Evolutionary conservation across 768 basidiomycete genomes (phyloP).

Genomic region (Leccinum aurantiacum): DNA sequence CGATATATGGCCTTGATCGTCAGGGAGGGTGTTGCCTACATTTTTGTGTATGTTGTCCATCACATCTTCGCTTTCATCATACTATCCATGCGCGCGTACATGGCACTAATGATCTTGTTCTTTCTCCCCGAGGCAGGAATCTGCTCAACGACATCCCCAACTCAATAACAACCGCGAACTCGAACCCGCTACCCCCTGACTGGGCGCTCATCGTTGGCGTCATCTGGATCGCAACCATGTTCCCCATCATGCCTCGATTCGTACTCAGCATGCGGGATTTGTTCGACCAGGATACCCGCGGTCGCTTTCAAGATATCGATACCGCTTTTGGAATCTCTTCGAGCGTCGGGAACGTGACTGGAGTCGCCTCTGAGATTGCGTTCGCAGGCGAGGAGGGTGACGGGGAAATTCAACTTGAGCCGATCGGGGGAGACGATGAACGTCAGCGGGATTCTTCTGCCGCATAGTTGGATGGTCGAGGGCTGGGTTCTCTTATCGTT

Average conservation of each 20-base stretch:
- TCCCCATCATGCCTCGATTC: not conserved
- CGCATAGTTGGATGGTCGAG: not conserved
- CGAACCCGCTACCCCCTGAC: not conserved
- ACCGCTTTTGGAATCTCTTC: not conserved
- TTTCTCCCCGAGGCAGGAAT: not conserved
- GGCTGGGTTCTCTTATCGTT: not conserved
- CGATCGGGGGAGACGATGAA: not conserved
- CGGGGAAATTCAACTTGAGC: not conserved
- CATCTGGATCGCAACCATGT: not conserved
- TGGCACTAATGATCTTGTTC: not conserved
- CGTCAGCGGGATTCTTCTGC: not conserved
- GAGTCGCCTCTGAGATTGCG: not conserved
- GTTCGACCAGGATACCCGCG: not conserved
- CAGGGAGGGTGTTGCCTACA: not conserved
- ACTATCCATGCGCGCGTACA: too few species aligned
- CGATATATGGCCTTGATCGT: not conserved
- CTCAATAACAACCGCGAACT: not conserved
- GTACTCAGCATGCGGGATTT: not conserved
- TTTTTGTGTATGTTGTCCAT: not conserved
- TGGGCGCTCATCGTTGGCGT: not conserved
- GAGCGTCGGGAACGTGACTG: not conserved
- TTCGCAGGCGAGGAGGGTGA: not conserved
- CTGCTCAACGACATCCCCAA: not conserved
- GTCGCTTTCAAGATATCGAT: not conserved
- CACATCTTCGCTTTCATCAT: not conserved